Evolutionary conservation across 768 basidiomycete species (phyloP).

Genomic region (Boletus rubescentipes): DNA sequence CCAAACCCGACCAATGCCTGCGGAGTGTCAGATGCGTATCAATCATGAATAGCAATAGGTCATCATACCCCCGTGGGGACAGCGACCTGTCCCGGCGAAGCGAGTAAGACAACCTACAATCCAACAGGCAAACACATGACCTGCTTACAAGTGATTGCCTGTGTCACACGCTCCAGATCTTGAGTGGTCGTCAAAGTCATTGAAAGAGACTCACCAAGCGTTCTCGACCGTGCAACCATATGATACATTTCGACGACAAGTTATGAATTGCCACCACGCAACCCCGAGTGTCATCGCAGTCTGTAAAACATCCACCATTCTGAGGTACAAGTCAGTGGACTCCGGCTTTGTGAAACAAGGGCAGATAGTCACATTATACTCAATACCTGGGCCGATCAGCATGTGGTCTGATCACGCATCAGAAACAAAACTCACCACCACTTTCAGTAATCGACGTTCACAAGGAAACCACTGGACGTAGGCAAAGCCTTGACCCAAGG

Average conservation of each 20-base stretch:
- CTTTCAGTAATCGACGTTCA: not conserved
- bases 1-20: not conserved
- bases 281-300: not conserved
- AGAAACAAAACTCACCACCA: not conserved
- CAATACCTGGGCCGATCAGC: not conserved
- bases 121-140: too few species aligned
- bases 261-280: not conserved
- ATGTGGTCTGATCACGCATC: too few species aligned
- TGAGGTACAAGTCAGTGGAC: not conserved
- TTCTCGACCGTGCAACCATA: not conserved
- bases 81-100: not conserved
- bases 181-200: not conserved
- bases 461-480: constrained; percentile 1
- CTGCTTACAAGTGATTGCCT: not conserved
- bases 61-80: not conserved
- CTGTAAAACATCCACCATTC: not conserved
- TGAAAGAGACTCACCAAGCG: not conserved
- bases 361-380: not conserved
- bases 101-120: not conserved
- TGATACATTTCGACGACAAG: not conserved
- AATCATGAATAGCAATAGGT: not conserved
- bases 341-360: not conserved
- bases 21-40: not conserved
- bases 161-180: not conserved
- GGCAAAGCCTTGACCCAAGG: constrained; percentile 3